A percentile compares a stretch with the other conserved stretches of the same genome.
These are phyloP conservation scores for Fusarium gaditjirri DNA, from an alignment of 2,329 filamentous ascomycete genomes.

Conservation along the genomic window DNA sequence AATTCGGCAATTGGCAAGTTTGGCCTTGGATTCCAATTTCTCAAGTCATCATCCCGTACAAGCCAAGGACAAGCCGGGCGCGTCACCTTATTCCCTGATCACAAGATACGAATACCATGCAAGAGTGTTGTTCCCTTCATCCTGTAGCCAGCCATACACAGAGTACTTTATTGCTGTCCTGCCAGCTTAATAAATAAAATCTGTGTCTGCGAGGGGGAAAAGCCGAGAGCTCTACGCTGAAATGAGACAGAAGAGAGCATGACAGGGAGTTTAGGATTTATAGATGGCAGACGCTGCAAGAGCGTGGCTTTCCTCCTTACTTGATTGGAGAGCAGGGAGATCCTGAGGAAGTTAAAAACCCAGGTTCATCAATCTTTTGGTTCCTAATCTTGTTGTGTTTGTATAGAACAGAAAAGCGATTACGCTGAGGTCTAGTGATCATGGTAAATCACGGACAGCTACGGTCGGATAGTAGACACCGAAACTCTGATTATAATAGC, in stretches of 20 bases:
- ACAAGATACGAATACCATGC: no score
- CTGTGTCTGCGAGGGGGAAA: accelerated
- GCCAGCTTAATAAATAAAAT: accelerated
- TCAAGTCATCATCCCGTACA: neutral
- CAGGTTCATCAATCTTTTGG: no score
- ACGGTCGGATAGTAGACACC: neutral
- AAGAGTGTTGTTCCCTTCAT: neutral
- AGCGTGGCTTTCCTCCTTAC: neutral
- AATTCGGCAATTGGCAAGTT: neutral
- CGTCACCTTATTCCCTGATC: neutral
- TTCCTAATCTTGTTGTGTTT: no score
- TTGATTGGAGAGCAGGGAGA: neutral
- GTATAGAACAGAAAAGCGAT: accelerated
- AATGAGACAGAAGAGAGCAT: neutral
- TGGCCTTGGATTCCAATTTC: neutral
- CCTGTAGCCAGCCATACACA: neutral
- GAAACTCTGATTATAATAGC: no score
- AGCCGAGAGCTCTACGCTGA: neutral
- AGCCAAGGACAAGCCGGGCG: no score
- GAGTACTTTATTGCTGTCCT: neutral
- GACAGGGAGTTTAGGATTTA: neutral
- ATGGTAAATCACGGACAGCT: accelerated
- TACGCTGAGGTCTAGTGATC: accelerated
- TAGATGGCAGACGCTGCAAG: neutral
- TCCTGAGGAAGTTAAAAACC: no score